Evolutionary conservation across 768 basidiomycete genomes (phyloP).

Genomic region (Pilatotrama ljubarskyi): DNA sequence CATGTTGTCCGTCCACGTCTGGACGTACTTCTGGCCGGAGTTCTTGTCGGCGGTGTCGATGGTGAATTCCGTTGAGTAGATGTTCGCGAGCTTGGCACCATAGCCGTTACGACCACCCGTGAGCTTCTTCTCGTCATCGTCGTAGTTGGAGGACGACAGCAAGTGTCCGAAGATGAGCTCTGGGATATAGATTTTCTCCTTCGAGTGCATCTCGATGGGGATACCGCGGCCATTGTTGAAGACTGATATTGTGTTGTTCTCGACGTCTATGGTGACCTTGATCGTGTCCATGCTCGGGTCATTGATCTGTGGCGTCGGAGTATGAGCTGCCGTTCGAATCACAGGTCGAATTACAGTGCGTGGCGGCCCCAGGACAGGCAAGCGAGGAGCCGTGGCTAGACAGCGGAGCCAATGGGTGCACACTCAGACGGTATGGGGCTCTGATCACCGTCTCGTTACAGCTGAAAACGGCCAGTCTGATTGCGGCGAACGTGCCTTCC

Average conservation of each 20-base stretch:
- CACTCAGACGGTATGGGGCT: too few relatives aligned
- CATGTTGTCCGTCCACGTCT: slow-evolving; percentile 96
- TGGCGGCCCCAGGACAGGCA: too few relatives aligned
- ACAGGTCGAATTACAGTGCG: too few relatives aligned
- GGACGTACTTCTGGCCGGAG: slow-evolving; percentile 86
- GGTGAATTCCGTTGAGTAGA: slow-evolving; percentile 95
- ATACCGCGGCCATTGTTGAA: slow-evolving; percentile 96
- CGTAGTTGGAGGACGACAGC: slow-evolving; percentile 93
- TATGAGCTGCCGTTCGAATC: neutral
- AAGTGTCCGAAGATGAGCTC: slow-evolving; percentile 97
- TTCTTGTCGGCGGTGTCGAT: slow-evolving; percentile 94
- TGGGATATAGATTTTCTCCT: slow-evolving; percentile 93
- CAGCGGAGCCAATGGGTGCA: too few relatives aligned
- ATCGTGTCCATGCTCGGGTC: slow-evolving; percentile 89
- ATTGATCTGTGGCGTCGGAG: slow-evolving; percentile 66
- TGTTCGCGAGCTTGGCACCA: slow-evolving; percentile 97
- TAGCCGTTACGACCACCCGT: slow-evolving; percentile 99
- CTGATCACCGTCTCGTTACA: too few relatives aligned
- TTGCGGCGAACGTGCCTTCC: too few relatives aligned
- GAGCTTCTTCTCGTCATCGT: slow-evolving; percentile 98
- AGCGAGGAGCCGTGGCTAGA: too few relatives aligned
- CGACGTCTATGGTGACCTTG: slow-evolving; percentile 84
- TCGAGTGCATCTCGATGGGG: slow-evolving; percentile 92
- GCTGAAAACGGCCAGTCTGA: too few relatives aligned
- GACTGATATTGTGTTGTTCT: slow-evolving; percentile 84